Percentiles rank a stretch among this genome's conserved stretches.
phyloP scores from a whole-genome alignment of 2,329 filamentous ascomycete genomes.

The Shiraia sp. region DNA sequence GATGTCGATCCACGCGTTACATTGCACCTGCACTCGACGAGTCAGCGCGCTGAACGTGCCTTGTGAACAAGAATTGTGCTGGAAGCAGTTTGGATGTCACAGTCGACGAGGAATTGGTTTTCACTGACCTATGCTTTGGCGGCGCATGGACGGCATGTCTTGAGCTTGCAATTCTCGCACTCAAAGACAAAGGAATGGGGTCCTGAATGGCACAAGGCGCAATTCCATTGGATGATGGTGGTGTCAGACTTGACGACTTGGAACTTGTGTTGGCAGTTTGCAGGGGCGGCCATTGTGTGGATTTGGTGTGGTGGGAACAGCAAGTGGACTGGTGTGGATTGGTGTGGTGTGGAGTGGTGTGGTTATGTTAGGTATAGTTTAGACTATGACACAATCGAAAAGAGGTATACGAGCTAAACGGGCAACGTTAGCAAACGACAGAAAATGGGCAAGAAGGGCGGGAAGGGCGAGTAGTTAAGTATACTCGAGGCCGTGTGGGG shows the following conservation, averaged over 20 bases:
- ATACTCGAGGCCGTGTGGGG: constrained; percentile 28
- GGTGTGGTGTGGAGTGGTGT: too few species aligned
- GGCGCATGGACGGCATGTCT: constrained; percentile 54
- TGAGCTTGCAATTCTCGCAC: constrained; percentile 56
- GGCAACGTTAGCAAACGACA: too few species aligned
- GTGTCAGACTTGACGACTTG: constrained; percentile 58
- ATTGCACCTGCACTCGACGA: constrained; percentile 22
- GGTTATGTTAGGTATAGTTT: too few species aligned
- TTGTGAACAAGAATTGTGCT: constrained; percentile 11
- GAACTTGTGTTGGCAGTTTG: constrained; percentile 54
- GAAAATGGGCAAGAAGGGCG: too few species aligned
- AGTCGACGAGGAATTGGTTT: background rate
- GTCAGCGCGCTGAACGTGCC: constrained; percentile 28
- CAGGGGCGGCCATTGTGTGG: constrained; percentile 51
- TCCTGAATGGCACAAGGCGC: constrained; percentile 56
- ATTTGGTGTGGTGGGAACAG: constrained; percentile 5
- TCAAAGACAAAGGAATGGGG: constrained; percentile 57
- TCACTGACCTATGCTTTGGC: constrained; percentile 46
- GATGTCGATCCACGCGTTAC: constrained; percentile 27
- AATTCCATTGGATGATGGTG: constrained; percentile 56
- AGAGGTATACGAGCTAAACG: too few species aligned
- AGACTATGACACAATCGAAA: too few species aligned
- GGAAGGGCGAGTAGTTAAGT: too few species aligned
- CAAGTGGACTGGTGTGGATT: constrained; percentile 3
- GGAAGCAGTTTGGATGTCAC: constrained; percentile 11